Evolutionary conservation across 192 early-diverging fungal genomes (phyloP).

Genomic region (Powellomyces hirtus): DNA sequence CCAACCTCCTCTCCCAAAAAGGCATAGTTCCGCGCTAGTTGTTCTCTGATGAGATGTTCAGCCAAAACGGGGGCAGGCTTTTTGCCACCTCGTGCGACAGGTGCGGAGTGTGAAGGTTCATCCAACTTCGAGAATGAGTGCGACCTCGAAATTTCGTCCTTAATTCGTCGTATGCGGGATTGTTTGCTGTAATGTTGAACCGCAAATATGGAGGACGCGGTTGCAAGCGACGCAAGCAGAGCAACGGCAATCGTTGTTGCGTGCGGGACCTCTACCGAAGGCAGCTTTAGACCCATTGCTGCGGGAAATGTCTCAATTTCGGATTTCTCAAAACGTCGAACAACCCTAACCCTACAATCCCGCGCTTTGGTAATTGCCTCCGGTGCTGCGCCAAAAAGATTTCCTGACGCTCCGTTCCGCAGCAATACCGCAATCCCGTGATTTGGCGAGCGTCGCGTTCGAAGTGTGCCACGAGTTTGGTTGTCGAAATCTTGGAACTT

Average conservation of each 20-base stretch:
- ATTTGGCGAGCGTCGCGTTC: no score
- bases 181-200: constrained; percentile 9
- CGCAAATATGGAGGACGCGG: constrained; percentile 13
- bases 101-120: not conserved
- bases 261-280: not conserved
- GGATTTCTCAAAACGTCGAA: no score
- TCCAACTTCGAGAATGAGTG: not conserved
- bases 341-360: no score
- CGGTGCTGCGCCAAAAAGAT: no score
- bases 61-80: constrained; percentile 16
- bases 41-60: constrained; percentile 78
- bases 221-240: constrained; percentile 14
- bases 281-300: not conserved
- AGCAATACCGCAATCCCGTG: no score
- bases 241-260: constrained; percentile 2
- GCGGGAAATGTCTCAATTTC: no score
- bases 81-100: not conserved
- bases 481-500: no score
- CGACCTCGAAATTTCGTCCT: constrained; percentile 7
- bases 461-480: no score
- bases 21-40: constrained; percentile 80
- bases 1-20: constrained; percentile 78
- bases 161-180: constrained; percentile 2
- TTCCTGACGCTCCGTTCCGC: no score
- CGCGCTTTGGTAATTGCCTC: no score